Evolutionary conservation across 2,329 filamentous ascomycete genomes (phyloP).

Genomic region (Aciculosporium take): DNA sequence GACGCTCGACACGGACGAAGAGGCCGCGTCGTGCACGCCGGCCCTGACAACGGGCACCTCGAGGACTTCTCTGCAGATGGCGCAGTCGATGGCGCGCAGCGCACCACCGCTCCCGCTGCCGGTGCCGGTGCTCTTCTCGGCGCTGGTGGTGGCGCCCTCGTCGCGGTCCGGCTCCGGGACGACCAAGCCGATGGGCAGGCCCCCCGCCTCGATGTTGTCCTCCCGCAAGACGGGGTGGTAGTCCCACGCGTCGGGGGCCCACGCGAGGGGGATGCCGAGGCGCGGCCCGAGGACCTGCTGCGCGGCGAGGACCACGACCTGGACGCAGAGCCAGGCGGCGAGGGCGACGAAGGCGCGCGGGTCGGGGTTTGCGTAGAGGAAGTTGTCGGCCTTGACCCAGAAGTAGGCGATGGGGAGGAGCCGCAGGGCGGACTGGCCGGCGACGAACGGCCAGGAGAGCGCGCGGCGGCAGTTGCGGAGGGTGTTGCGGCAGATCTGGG

Average conservation of each 20-base stretch:
- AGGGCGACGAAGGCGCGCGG: constrained; percentile 43
- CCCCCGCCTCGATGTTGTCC: constrained; percentile 66
- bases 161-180: constrained; percentile 3
- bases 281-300: constrained; percentile 80
- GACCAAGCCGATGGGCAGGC: constrained; percentile 61
- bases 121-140: constrained; percentile 5
- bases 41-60: constrained; percentile 70
- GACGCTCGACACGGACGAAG: constrained; percentile 45
- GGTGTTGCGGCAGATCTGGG: constrained; percentile 82
- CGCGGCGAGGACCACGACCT: constrained; percentile 61
- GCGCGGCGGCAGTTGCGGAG: constrained; percentile 85
- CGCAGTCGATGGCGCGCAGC: constrained; percentile 59
- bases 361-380: constrained; percentile 64
- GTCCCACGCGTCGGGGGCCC: constrained; percentile 70
- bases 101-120: background rate
- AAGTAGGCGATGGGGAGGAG: constrained; percentile 76
- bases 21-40: constrained; percentile 30
- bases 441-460: constrained; percentile 78
- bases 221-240: constrained; percentile 84
- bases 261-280: constrained; percentile 63
- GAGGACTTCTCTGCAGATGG: constrained; percentile 84
- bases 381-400: constrained; percentile 62
- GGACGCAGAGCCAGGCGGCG: constrained; percentile 72
- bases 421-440: constrained; percentile 68
- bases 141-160: background rate